Evolutionary conservation across 2,329 filamentous ascomycete species (phyloP).

Genomic region (Calonectria hawksworthii): DNA sequence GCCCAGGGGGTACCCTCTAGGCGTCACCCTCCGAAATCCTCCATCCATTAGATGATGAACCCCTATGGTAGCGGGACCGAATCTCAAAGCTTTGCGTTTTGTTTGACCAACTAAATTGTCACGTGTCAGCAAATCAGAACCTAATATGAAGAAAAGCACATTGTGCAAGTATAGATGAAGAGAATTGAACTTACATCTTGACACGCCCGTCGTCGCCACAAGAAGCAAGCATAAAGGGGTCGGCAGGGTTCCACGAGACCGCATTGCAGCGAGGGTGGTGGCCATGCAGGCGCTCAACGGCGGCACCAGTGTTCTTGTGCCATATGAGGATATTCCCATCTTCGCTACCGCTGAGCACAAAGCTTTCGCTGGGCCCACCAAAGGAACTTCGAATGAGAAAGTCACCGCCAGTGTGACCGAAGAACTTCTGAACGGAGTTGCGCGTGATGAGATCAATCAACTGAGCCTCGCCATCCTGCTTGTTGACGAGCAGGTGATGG

Average conservation of each 20-base stretch:
- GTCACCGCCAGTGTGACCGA: slow-evolving; percentile 80
- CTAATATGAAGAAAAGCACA: neutral
- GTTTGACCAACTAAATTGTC: slow-evolving; percentile 45
- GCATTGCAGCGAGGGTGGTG: slow-evolving; percentile 87
- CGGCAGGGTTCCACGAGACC: slow-evolving; percentile 88
- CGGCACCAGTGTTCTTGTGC: slow-evolving; percentile 85
- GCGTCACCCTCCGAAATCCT: slow-evolving; percentile 32
- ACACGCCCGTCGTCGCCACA: slow-evolving; percentile 90
- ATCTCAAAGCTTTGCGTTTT: slow-evolving; percentile 41
- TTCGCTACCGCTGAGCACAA: slow-evolving; percentile 93
- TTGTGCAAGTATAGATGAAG: neutral
- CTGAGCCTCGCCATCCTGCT: slow-evolving; percentile 81
- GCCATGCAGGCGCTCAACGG: slow-evolving; percentile 82
- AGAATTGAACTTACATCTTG: slow-evolving; percentile 77
- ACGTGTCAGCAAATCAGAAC: neutral
- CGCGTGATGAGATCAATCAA: slow-evolving; percentile 83
- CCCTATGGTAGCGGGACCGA: slow-evolving; percentile 35
- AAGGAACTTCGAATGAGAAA: slow-evolving; percentile 87
- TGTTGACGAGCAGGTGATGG: slow-evolving; percentile 85
- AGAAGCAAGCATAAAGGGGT: slow-evolving; percentile 89
- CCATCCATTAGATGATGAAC: slow-evolving; percentile 39
- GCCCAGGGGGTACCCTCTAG: slow-evolving; percentile 9
- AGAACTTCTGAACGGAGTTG: slow-evolving; percentile 79
- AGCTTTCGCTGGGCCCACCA: slow-evolving; percentile 92
- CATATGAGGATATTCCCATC: slow-evolving; percentile 85